phyloP scores from a whole-genome alignment of 2,329 filamentous ascomycete genomes.

The Pyricularia grisea region DNA sequence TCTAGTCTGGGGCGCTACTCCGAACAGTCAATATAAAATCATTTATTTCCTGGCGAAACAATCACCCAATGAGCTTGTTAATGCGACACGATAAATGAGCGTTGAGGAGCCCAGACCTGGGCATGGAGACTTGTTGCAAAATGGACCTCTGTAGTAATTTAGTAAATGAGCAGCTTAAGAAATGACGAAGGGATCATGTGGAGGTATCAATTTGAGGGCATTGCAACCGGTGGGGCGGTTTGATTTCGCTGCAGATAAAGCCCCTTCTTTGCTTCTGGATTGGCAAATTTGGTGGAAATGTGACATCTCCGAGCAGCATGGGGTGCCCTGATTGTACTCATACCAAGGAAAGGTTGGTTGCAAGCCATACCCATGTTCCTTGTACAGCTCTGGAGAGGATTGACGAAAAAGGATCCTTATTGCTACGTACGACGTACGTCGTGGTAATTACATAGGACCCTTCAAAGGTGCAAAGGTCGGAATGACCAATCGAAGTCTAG shows the following conservation, averaged over 20 bases:
- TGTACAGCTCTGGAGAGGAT: background rate
- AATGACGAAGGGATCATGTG: background rate
- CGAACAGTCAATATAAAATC: background rate
- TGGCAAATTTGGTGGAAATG: background rate
- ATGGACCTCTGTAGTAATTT: too few relatives aligned
- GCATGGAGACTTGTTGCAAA: background rate
- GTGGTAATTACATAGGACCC: background rate
- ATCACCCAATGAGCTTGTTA: background rate
- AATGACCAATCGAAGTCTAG: background rate
- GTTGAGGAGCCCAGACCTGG: background rate
- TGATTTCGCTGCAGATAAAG: background rate
- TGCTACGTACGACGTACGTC: too few relatives aligned
- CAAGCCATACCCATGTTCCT: background rate
- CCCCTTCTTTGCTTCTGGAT: background rate
- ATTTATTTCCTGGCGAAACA: background rate
- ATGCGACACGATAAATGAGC: background rate
- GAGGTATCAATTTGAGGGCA: background rate
- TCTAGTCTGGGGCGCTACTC: background rate
- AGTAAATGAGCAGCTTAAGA: background rate
- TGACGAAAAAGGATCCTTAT: background rate
- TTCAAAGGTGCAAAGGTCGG: background rate
- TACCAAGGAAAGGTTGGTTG: background rate
- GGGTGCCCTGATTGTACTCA: background rate
- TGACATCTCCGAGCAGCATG: background rate
- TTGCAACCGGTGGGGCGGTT: background rate